Evolutionary conservation across 1,284 basidiomycete species (phyloP).

Genomic region (Ceratobasidium papillatum): DNA sequence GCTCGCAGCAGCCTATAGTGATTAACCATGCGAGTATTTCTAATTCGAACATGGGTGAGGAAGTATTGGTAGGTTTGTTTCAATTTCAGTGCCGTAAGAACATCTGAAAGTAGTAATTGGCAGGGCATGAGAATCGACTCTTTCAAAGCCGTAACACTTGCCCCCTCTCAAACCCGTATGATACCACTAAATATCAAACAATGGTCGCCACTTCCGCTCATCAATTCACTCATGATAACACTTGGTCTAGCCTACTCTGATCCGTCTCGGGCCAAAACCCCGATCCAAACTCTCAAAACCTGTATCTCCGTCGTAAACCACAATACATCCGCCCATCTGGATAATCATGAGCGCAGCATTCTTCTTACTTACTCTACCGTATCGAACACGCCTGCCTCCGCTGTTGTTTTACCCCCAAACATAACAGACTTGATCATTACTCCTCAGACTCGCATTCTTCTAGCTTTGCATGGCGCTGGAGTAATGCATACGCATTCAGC

Average conservation of each 20-base stretch:
- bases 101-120: too few relatives aligned
- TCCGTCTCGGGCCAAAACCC: neutral
- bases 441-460: constrained; percentile 59
- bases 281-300: constrained; percentile 47
- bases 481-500: constrained; percentile 65
- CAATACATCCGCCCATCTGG: neutral
- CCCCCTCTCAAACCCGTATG: constrained; percentile 44
- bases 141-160: constrained; percentile 27
- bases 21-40: neutral
- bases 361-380: constrained; percentile 64
- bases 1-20: neutral
- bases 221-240: neutral
- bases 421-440: constrained; percentile 43
- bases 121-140: constrained; percentile 36
- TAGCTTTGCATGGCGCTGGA: constrained; percentile 85
- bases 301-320: constrained; percentile 59
- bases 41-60: neutral
- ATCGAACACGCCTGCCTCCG: constrained; percentile 63
- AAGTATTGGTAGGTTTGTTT: neutral
- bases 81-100: too few relatives aligned
- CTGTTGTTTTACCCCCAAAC: constrained; percentile 60
- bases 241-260: neutral
- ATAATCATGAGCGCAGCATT: neutral
- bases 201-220: neutral
- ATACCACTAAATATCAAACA: constrained; percentile 43